These are phyloP conservation scores for Thinopyrum obtusiflorum DNA, from an alignment of 202 grass and related monocot species.

Conservation along the genomic window DNA sequence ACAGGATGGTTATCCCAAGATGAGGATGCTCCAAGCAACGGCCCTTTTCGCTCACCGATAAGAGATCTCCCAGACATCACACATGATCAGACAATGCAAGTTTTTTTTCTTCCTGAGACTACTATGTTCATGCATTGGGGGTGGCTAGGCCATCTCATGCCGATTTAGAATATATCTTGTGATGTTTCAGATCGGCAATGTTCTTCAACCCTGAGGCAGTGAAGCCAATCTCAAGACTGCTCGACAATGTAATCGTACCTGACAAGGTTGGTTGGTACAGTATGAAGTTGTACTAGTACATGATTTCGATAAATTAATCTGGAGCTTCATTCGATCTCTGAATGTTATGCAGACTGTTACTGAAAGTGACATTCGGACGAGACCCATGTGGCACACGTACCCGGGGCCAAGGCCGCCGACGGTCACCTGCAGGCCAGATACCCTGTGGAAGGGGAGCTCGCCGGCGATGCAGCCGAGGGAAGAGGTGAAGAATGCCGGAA, in stretches of 20 bases:
- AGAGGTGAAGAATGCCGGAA: constrained; percentile 31
- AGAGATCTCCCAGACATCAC: constrained; percentile 26
- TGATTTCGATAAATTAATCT: not conserved
- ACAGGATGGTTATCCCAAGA: constrained; percentile 33
- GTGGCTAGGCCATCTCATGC: not conserved
- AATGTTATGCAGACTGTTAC: constrained; percentile 21
- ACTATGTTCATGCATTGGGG: too few species aligned
- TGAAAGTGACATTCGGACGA: constrained; percentile 23
- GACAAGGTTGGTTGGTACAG: constrained; percentile 34
- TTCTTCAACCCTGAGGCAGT: constrained; percentile 43
- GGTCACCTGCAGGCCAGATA: constrained; percentile 12
- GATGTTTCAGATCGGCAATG: constrained; percentile 32
- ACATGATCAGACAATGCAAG: constrained; percentile 34
- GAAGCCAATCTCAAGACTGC: constrained; percentile 30
- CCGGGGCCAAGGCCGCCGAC: not conserved
- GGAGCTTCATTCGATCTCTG: not conserved
- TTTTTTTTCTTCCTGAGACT: not conserved
- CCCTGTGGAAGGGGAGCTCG: constrained; percentile 20
- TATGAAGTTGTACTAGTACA: not conserved
- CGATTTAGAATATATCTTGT: not conserved
- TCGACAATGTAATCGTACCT: constrained; percentile 26
- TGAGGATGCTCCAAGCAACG: not conserved
- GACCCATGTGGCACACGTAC: constrained; percentile 40
- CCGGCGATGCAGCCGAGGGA: constrained; percentile 15
- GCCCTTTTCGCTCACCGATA: not conserved